Conservation (phyloP, 345 rosid genomes). For the Citrus cavaleriei region DNA sequence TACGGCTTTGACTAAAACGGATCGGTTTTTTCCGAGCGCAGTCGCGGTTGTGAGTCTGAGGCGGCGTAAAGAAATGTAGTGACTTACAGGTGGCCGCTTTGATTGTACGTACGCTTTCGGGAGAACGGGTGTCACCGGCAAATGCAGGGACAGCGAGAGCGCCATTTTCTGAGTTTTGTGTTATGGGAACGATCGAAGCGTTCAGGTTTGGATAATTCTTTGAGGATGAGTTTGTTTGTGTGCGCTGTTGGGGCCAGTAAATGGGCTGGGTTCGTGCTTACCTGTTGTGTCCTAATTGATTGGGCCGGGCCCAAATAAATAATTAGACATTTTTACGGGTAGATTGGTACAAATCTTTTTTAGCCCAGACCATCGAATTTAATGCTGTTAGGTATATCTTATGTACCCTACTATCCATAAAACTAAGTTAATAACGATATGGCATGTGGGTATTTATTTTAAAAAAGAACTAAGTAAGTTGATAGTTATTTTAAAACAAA, state of each 20-base stretch:
- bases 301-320: no score
- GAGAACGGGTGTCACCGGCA: conserved; percentile 15
- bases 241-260: neutral
- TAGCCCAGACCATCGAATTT: no score
- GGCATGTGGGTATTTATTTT: no score
- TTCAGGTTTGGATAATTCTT: neutral
- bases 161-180: conserved; percentile 18
- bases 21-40: conserved; percentile 1
- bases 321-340: no score
- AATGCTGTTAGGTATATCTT: no score
- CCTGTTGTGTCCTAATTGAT: fast-evolving
- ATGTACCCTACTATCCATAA: no score
- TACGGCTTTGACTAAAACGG: conserved; percentile 31
- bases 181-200: neutral
- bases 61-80: neutral
- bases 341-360: no score
- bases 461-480: no score
- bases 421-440: no score
- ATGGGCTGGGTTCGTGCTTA: neutral
- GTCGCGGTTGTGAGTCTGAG: neutral
- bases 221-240: neutral
- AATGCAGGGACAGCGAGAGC: conserved; percentile 31
- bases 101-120: neutral
- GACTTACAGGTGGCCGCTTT: neutral
- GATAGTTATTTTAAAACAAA: no score